phyloP scores from a whole-genome alignment of 345 rosid species.

The Boechera divaricarpa region DNA sequence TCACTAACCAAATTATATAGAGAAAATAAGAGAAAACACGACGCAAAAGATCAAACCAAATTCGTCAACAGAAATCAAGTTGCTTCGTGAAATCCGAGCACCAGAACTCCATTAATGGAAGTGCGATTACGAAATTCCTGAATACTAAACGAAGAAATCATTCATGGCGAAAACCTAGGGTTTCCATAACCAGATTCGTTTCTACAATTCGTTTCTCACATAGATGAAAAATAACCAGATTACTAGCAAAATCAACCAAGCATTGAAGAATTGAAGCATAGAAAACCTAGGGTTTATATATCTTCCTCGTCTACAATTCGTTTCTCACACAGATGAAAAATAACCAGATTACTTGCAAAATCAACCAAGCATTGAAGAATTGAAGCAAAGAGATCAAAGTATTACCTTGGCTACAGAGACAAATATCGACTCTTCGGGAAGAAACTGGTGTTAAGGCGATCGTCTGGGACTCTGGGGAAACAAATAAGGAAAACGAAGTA shows the following conservation, averaged over 20 bases:
- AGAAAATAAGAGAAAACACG: not conserved
- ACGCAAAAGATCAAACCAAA: not conserved
- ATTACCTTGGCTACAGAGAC: constrained; percentile 16
- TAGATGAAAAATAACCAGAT: not conserved
- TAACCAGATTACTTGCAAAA: not conserved
- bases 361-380: not conserved
- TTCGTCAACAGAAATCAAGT: not conserved
- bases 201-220: not conserved
- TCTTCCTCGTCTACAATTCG: not conserved
- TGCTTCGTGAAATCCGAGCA: not conserved
- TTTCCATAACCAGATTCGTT: not conserved
- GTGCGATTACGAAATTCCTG: not conserved
- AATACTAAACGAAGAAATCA: not conserved
- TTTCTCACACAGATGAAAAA: not conserved
- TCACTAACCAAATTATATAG: constrained; percentile 14
- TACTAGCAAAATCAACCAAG: not conserved
- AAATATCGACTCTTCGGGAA: not conserved
- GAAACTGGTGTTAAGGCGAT: not conserved
- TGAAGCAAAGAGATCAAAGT: constrained; percentile 5
- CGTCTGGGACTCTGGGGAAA: not conserved
- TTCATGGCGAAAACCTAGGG: constrained; percentile 23
- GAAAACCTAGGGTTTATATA: constrained; percentile 26
- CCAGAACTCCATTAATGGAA: not conserved
- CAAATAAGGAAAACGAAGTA: not conserved
- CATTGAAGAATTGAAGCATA: not conserved